phyloP scores from a whole-genome alignment of 768 basidiomycete species.

The Hygrophorus pudorinus region DNA sequence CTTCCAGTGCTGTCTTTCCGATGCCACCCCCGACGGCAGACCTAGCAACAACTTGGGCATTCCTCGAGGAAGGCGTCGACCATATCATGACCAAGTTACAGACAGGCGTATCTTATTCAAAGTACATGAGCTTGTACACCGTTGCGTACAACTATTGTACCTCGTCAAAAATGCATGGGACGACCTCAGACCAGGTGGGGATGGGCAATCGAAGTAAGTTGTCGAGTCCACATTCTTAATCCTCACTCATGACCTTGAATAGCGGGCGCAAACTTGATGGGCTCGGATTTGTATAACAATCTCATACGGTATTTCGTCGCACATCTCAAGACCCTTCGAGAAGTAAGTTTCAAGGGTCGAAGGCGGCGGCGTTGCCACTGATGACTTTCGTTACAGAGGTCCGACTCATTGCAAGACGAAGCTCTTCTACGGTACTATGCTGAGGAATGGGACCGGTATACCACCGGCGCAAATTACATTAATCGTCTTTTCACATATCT shows the following conservation, averaged over 20 bases:
- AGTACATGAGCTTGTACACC: conserved; percentile 86
- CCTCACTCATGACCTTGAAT: conserved; percentile 25
- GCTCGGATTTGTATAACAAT: conserved; percentile 93
- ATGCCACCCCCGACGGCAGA: conserved; percentile 67
- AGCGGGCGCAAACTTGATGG: conserved; percentile 95
- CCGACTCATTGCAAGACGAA: conserved; percentile 77
- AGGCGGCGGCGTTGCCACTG: conserved; percentile 5
- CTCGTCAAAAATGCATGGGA: conserved; percentile 66
- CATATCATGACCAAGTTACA: conserved; percentile 90
- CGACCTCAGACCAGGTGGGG: conserved; percentile 32
- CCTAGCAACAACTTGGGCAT: conserved; percentile 78
- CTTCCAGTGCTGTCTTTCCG: conserved; percentile 24
- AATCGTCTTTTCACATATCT: conserved; percentile 96
- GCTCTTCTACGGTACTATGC: conserved; percentile 87
- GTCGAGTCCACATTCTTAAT: conserved; percentile 21
- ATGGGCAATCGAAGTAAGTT: conserved; percentile 62
- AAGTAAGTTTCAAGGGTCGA: conserved; percentile 16
- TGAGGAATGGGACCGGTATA: conserved; percentile 91
- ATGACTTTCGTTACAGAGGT: conserved; percentile 39
- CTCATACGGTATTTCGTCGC: conserved; percentile 82
- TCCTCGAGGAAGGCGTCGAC: conserved; percentile 80
- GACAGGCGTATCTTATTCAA: conserved; percentile 66
- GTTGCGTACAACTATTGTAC: conserved; percentile 99
- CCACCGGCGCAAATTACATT: conserved; percentile 94
- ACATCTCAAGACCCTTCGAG: conserved; percentile 66